Conservation (phyloP, 2,329 filamentous ascomycete species). For the Huntiella decipiens region DNA sequence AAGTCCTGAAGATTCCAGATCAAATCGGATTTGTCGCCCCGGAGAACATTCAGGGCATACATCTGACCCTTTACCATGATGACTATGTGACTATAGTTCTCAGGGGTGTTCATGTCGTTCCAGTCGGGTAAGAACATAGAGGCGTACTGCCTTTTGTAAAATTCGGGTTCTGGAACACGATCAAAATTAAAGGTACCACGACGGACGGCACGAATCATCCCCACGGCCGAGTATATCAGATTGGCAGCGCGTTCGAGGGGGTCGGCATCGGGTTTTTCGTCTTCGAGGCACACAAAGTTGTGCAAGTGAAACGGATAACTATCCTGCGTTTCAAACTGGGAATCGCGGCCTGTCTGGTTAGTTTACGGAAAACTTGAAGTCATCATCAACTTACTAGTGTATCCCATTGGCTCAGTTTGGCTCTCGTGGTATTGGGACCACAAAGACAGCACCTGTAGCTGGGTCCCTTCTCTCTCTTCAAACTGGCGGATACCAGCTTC, state of each 20-base stretch:
- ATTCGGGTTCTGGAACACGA: constrained; percentile 58
- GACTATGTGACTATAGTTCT: constrained; percentile 79
- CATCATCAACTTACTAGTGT: too few species aligned
- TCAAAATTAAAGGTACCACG: constrained; percentile 87
- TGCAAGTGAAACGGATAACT: too few species aligned
- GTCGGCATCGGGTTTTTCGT: background rate
- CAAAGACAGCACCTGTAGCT: too few species aligned
- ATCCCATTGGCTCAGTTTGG: too few species aligned
- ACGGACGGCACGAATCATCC: constrained; percentile 81
- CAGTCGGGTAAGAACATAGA: constrained; percentile 88
- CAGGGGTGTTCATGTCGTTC: constrained; percentile 85
- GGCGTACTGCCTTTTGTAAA: constrained; percentile 98
- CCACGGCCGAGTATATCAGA: constrained; percentile 70
- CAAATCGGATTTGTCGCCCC: constrained; percentile 67
- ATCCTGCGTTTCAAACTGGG: too few species aligned
- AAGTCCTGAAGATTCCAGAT: constrained; percentile 97
- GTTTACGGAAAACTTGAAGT: too few species aligned
- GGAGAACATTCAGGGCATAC: constrained; percentile 97
- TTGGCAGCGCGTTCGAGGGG: constrained; percentile 51
- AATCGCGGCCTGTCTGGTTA: too few species aligned
- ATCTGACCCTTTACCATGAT: constrained; percentile 90
- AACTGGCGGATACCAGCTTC: too few species aligned
- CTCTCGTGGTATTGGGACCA: too few species aligned
- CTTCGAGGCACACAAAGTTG: too few species aligned
- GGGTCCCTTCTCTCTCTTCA: too few species aligned